These are phyloP conservation scores for Kluyveromyces dobzhanskii DNA, from an alignment of 805 yeast species.

Conservation along the genomic window DNA sequence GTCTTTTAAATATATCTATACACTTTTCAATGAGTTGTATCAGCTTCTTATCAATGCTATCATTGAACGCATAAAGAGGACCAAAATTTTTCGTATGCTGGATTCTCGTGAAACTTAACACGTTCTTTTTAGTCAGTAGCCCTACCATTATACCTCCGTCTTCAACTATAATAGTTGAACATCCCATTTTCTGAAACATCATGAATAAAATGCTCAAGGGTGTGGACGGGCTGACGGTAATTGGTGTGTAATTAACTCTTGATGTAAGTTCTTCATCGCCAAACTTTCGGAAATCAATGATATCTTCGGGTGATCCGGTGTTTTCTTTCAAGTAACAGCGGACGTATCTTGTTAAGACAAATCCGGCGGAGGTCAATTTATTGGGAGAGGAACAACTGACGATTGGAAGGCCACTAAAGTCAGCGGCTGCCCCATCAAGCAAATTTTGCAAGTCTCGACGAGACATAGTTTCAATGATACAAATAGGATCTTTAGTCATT, in stretches of 20 bases:
- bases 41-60: slow-evolving; percentile 14
- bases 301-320: not conserved
- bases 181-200: slow-evolving; percentile 72
- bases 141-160: slow-evolving; percentile 59
- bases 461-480: slow-evolving; percentile 18
- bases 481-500: slow-evolving; percentile 41
- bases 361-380: slow-evolving; percentile 34
- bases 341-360: slow-evolving; percentile 17
- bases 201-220: slow-evolving; percentile 56
- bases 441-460: slow-evolving; percentile 21
- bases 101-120: slow-evolving; percentile 50
- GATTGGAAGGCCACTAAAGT: slow-evolving; percentile 47
- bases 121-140: slow-evolving; percentile 76
- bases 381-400: slow-evolving; percentile 31
- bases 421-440: slow-evolving; percentile 24
- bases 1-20: slow-evolving; percentile 5
- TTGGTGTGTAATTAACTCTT: slow-evolving; percentile 47
- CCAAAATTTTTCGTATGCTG: slow-evolving; percentile 24
- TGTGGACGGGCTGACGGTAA: slow-evolving; percentile 45
- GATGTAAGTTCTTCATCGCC: slow-evolving; percentile 2
- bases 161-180: slow-evolving; percentile 61
- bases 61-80: slow-evolving; percentile 19
- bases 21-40: not conserved
- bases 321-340: not conserved
- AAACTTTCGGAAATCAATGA: not conserved